Percentiles rank a stretch among this genome's conserved stretches.
Evolutionary conservation across 805 yeast species (phyloP).

Genomic region (Cyberlindnera mrakii): DNA sequence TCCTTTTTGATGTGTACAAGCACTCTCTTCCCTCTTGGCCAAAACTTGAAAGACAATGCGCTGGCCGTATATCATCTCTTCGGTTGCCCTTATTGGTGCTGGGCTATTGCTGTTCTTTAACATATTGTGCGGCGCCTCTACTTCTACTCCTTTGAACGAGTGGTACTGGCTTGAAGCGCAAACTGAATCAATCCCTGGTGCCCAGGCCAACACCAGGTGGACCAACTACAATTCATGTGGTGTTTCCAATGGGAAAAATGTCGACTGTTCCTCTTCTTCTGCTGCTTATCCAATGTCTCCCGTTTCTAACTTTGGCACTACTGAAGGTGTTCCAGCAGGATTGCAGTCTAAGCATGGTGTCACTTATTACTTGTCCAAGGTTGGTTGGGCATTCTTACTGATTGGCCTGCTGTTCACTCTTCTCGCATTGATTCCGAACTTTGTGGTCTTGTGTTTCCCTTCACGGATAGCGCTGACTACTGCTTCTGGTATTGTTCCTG

Average conservation of each 20-base stretch:
- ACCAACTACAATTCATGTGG: slow-evolving; percentile 67
- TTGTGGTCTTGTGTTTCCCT: slow-evolving; percentile 20
- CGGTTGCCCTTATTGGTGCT: slow-evolving; percentile 38
- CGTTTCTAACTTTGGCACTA: slow-evolving; percentile 57
- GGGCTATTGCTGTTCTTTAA: slow-evolving; percentile 53
- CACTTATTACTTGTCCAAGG: slow-evolving; percentile 62
- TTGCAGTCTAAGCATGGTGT: slow-evolving; percentile 44
- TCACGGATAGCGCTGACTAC: slow-evolving; percentile 12
- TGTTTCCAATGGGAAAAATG: slow-evolving; percentile 36
- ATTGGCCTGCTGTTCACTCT: slow-evolving; percentile 52
- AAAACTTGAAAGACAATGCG: slow-evolving; percentile 18
- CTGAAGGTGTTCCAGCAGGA: slow-evolving; percentile 44
- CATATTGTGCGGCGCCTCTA: slow-evolving; percentile 58
- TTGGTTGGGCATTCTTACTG: slow-evolving; percentile 59
- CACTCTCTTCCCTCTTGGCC: not conserved
- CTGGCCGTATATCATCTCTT: slow-evolving; percentile 25
- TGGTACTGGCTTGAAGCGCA: slow-evolving; percentile 81
- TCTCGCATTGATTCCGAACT: slow-evolving; percentile 37
- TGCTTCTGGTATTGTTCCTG: slow-evolving; percentile 18
- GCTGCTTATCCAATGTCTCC: slow-evolving; percentile 91
- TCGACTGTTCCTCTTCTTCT: slow-evolving; percentile 43
- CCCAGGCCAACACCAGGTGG: slow-evolving; percentile 59
- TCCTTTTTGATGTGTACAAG: not conserved
- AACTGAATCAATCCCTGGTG: slow-evolving; percentile 42
- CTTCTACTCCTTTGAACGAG: slow-evolving; percentile 46